Conservation (phyloP, 192 early-diverging fungal genomes). For the Coemansia sp. region DNA sequence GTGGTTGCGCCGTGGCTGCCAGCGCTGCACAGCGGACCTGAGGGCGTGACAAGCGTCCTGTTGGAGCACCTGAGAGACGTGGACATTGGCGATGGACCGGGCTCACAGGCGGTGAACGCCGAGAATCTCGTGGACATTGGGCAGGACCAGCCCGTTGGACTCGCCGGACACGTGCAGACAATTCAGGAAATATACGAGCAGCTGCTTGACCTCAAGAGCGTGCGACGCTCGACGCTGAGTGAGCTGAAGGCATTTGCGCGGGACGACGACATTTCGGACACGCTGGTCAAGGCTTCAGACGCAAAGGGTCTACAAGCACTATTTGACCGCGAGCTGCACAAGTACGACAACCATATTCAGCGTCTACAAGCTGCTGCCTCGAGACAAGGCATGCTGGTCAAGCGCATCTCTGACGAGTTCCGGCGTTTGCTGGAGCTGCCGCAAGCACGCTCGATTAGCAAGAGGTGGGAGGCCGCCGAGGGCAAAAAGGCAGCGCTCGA, state of each 20-base stretch:
- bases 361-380: constrained; percentile 72
- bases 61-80: constrained; percentile 49
- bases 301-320: constrained; percentile 84
- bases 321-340: constrained; percentile 88
- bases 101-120: constrained; percentile 19
- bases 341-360: constrained; percentile 79
- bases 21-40: constrained; percentile 42
- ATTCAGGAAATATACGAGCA: constrained; percentile 47
- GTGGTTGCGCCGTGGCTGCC: constrained; percentile 47
- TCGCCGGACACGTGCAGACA: constrained; percentile 40
- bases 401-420: constrained; percentile 74
- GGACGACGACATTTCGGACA: constrained; percentile 80
- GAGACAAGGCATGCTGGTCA: constrained; percentile 71
- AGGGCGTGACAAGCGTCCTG: constrained; percentile 55
- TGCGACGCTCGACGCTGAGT: constrained; percentile 52
- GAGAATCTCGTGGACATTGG: constrained; percentile 65
- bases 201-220: constrained; percentile 38
- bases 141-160: constrained; percentile 43
- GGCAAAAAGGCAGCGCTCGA: constrained; percentile 62
- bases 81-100: constrained; percentile 32
- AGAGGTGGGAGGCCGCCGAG: constrained; percentile 68
- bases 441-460: constrained; percentile 65
- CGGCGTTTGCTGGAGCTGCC: constrained; percentile 71
- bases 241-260: constrained; percentile 60
- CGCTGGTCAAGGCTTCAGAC: constrained; percentile 52